These are phyloP conservation scores for Salix koriyanagi DNA, from an alignment of 345 rosid genomes.

Conservation along the genomic window DNA sequence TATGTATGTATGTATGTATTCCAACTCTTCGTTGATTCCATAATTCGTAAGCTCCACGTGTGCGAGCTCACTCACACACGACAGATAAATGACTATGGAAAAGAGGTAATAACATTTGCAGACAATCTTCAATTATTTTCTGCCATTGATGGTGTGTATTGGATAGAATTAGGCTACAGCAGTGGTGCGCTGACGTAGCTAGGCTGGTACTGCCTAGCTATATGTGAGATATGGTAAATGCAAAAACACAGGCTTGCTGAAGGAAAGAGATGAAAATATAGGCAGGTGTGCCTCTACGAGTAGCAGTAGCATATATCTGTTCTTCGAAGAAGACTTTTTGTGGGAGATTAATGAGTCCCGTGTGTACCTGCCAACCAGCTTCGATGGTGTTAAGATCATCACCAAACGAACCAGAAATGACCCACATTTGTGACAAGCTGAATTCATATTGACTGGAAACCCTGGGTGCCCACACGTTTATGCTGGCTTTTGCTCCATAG, in stretches of 20 bases:
- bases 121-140: too few relatives aligned
- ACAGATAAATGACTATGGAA: too few relatives aligned
- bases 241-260: not conserved
- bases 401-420: constrained; percentile 88
- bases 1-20: not conserved
- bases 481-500: constrained; percentile 94
- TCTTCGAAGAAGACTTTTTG: not conserved
- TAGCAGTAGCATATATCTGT: not conserved
- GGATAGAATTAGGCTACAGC: too few relatives aligned
- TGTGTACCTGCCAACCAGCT: constrained; percentile 96
- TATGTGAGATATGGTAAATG: not conserved
- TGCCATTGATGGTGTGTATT: too few relatives aligned
- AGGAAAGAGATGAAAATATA: not conserved
- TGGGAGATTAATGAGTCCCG: not conserved
- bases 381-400: constrained; percentile 95
- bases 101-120: too few relatives aligned
- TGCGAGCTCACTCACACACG: not conserved
- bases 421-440: constrained; percentile 94
- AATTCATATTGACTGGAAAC: constrained; percentile 81
- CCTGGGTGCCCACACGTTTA: constrained; percentile 89
- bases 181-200: too few relatives aligned
- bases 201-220: too few relatives aligned
- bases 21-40: not conserved
- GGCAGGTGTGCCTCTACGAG: too few relatives aligned
- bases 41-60: not conserved